Evolutionary conservation across 495 filamentous ascomycete genomes (phyloP).

Genomic region (Penicillium mononematosum): DNA sequence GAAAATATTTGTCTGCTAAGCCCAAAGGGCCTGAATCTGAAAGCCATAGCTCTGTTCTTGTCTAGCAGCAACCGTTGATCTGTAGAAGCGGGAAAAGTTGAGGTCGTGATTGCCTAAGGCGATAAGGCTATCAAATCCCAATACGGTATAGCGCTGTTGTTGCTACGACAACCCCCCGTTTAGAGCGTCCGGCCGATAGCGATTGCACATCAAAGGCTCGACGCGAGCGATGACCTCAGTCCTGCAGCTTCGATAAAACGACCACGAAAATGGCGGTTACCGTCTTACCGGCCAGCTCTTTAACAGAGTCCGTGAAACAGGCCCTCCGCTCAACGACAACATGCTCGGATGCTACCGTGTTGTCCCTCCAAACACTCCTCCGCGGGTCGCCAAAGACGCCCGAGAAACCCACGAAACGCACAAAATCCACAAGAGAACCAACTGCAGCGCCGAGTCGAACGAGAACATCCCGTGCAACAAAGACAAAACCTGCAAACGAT

Average conservation of each 20-base stretch:
- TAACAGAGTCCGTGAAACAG: constrained; percentile 47
- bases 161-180: constrained; percentile 44
- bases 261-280: constrained; percentile 39
- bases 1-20: constrained; percentile 7
- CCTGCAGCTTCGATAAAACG: constrained; percentile 11
- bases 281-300: constrained; percentile 34
- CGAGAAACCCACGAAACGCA: constrained; percentile 29
- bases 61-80: background rate
- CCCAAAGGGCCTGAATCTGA: constrained; percentile 16
- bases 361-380: constrained; percentile 48
- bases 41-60: constrained; percentile 18
- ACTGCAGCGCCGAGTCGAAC: constrained; percentile 26
- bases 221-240: constrained; percentile 20
- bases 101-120: constrained; percentile 19
- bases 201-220: constrained; percentile 27
- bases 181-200: constrained; percentile 23
- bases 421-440: constrained; percentile 26
- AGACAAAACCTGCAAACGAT: constrained; percentile 34
- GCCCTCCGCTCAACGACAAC: constrained; percentile 50
- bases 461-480: constrained; percentile 36
- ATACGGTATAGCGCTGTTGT: constrained; percentile 30
- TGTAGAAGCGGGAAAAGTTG: constrained; percentile 12
- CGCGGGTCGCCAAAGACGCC: constrained; percentile 29
- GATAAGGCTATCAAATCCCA: constrained; percentile 17
- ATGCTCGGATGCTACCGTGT: constrained; percentile 48